Evolutionary conservation across 2,329 filamentous ascomycete genomes (phyloP).

Genomic region (Pyrenophora tritici-repentis): DNA sequence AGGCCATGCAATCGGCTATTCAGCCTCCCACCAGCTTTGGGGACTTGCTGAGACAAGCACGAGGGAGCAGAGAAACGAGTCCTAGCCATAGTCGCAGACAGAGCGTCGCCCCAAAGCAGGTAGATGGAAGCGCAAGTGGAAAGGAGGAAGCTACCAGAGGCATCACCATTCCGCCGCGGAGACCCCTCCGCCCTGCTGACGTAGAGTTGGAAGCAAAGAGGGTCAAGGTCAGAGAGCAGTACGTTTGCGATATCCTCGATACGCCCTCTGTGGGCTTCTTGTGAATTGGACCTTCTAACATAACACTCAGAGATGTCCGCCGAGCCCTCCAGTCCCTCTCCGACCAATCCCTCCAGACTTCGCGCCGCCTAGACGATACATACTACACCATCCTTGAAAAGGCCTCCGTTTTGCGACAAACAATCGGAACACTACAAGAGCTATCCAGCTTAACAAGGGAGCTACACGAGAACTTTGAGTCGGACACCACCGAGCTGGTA

Average conservation of each 20-base stretch:
- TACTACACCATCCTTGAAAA: constrained; percentile 77
- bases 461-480: constrained; percentile 63
- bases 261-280: background rate
- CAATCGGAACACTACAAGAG: constrained; percentile 67
- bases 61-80: constrained; percentile 38
- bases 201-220: constrained; percentile 45
- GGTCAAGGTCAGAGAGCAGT: constrained; percentile 47
- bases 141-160: constrained; percentile 15
- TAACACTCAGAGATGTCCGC: constrained; percentile 45
- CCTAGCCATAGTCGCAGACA: constrained; percentile 37
- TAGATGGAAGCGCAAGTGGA: constrained; percentile 11
- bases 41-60: constrained; percentile 47
- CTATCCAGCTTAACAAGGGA: constrained; percentile 66
- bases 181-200: constrained; percentile 47
- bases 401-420: constrained; percentile 66
- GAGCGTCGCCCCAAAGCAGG: constrained; percentile 27
- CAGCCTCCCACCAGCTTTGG: constrained; percentile 53
- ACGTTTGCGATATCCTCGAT: constrained; percentile 15
- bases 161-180: constrained; percentile 24
- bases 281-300: constrained; percentile 21
- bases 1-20: constrained; percentile 52
- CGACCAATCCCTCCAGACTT: constrained; percentile 65
- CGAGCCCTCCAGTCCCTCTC: constrained; percentile 55
- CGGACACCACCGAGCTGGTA: constrained; percentile 63
- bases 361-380: constrained; percentile 70